Evolutionary conservation across 495 filamentous ascomycete species (phyloP).

Genomic region (Aspergillus mulundensis): DNA sequence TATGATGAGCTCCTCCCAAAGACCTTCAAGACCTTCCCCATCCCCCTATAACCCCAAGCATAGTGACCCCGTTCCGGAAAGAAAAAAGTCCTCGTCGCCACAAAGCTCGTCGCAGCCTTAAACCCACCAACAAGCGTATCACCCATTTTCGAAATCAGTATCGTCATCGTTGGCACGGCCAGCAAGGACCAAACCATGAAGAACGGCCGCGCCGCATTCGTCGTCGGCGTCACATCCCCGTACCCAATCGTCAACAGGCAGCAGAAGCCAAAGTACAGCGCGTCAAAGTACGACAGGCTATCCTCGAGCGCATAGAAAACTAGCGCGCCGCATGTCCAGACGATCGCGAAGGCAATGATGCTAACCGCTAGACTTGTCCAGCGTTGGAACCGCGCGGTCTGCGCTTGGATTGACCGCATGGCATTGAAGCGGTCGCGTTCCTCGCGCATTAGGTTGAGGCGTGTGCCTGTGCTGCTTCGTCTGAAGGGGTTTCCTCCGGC

Average conservation of each 20-base stretch:
- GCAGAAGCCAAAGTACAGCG: slow-evolving; percentile 79
- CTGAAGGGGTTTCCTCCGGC: too few species aligned
- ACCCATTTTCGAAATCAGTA: slow-evolving; percentile 60
- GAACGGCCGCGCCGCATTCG: slow-evolving; percentile 73
- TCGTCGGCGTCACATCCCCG: slow-evolving; percentile 70
- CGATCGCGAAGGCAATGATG: too few species aligned
- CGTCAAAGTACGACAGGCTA: slow-evolving; percentile 61
- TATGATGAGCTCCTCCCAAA: too few species aligned
- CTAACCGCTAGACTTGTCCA: too few species aligned
- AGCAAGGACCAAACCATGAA: slow-evolving; percentile 82
- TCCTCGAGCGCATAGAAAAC: slow-evolving; percentile 64
- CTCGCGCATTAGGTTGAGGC: too few species aligned
- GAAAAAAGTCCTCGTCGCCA: slow-evolving; percentile 54
- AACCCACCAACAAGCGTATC: slow-evolving; percentile 57
- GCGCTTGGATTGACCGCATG: too few species aligned
- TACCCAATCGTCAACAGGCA: slow-evolving; percentile 87
- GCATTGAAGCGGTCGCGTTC: too few species aligned
- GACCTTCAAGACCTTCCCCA: too few species aligned
- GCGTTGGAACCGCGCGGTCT: too few species aligned
- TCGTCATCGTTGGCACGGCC: slow-evolving; percentile 65
- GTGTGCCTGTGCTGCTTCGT: too few species aligned
- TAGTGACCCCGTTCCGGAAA: slow-evolving; percentile 39
- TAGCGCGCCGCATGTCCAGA: neutral
- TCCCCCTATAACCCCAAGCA: slow-evolving; percentile 6
- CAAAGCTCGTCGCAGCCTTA: slow-evolving; percentile 47